Evolutionary conservation across 2,329 filamentous ascomycete species (phyloP), one percentile per base, ranked within the genome.

Genomic region (Colletotrichum sp.): DNA sequence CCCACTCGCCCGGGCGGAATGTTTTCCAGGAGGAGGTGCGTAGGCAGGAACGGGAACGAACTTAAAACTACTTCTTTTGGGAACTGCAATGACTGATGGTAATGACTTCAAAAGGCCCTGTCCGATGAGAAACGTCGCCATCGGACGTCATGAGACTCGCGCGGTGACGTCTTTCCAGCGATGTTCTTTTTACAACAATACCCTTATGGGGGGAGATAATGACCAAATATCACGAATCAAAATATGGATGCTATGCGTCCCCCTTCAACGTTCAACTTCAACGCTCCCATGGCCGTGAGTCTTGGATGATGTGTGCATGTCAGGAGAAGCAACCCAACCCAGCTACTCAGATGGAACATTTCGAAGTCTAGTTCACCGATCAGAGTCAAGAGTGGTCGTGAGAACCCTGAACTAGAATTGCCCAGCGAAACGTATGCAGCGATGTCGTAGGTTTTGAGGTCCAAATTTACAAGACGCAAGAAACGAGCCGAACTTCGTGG

Each of bases 1-100:
- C n/a, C 13, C 57, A 11, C n/a, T 36, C 69, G 39, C 22, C 27
- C 11, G 80, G 80, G 52, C 72, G 72, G 32, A 85, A 85, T 39
- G 81, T 84, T n/a, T 86, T 86, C 73, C 80, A 83, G 55, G 83
- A 85, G 71, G 84, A 86, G 79, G 73, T 86, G 34, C 78, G 79
- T 78, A 79, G 84, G 72, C 84, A 86, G 79, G 81, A 82, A 67
- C 71, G 78, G 30, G 78, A 79, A 74, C 69, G 66, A 64, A 19
- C 52, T n/a, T 77, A 30, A 63, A 39, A 22, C n/a, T 63, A 22
- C 30, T 63, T 63, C 19, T 63, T 63, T 63, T 55, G 39, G 64
- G 36, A 15, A 65, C 9, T 52, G 55, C 44, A 25, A 39, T 34
- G 29, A 52, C 16, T 64, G 57, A 64, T 69, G 70, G 8, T 64